Evolutionary conservation across 805 yeast species (phyloP).

Genomic region (Helenozyma rhizophorensis): DNA sequence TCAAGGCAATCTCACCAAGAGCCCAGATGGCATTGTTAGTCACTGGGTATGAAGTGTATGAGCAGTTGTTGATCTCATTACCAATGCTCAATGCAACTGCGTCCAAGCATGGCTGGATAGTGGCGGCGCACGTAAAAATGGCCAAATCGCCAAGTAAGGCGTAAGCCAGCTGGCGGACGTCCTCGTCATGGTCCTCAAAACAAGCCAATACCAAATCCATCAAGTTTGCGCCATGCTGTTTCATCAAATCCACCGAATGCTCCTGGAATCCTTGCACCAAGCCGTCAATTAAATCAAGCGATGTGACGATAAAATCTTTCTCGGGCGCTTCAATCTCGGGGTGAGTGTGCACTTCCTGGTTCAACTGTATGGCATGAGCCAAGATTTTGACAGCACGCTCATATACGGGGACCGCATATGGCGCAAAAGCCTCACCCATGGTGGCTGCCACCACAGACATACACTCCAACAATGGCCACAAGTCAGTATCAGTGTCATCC

Average conservation of each 20-base stretch:
- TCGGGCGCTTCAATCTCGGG: constrained; percentile 76
- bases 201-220: constrained; percentile 64
- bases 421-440: constrained; percentile 78
- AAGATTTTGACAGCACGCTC: constrained; percentile 71
- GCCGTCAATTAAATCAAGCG: constrained; percentile 89
- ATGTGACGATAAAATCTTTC: constrained; percentile 83
- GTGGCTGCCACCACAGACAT: constrained; percentile 88
- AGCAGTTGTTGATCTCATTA: constrained; percentile 56
- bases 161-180: constrained; percentile 90
- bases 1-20: constrained; percentile 77
- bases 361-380: constrained; percentile 61
- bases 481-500: constrained; percentile 72
- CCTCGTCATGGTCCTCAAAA: constrained; percentile 70
- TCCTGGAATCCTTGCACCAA: constrained; percentile 81
- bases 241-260: constrained; percentile 54
- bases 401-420: constrained; percentile 84
- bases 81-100: constrained; percentile 63
- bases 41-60: constrained; percentile 52
- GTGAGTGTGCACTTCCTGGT: constrained; percentile 57
- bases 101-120: constrained; percentile 45
- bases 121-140: constrained; percentile 45
- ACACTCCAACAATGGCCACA: constrained; percentile 93
- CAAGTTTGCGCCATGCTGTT: constrained; percentile 35
- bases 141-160: constrained; percentile 91
- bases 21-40: constrained; percentile 94